Conservation (phyloP, 768 basidiomycete genomes). For the Heimioporus sp. region DNA sequence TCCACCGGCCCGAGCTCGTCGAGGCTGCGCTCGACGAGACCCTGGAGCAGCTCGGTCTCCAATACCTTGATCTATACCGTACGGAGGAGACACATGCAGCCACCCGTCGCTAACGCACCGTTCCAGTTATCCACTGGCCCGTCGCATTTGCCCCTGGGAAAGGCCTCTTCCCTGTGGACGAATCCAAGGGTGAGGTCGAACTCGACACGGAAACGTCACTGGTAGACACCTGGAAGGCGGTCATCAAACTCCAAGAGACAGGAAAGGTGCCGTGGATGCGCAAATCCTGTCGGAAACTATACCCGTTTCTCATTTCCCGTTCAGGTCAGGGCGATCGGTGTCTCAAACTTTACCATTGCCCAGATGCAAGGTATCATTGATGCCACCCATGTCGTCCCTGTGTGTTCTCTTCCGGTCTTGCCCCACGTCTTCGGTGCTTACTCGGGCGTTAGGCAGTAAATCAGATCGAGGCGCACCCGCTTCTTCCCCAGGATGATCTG, state of each 20-base stretch:
- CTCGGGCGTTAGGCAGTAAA: constrained; percentile 49
- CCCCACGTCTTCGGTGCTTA: neutral
- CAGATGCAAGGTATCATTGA: constrained; percentile 65
- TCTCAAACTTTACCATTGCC: constrained; percentile 76
- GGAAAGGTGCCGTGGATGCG: constrained; percentile 50
- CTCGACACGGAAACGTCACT: constrained; percentile 59
- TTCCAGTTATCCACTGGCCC: constrained; percentile 79
- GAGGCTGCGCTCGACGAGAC: constrained; percentile 78
- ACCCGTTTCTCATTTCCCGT: neutral
- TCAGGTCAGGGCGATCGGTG: constrained; percentile 69
- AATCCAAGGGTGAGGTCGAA: constrained; percentile 42
- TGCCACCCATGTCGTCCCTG: constrained; percentile 72
- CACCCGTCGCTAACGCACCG: neutral
- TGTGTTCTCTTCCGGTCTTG: constrained; percentile 27
- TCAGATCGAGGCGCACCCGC: constrained; percentile 84
- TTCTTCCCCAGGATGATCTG: constrained; percentile 73
- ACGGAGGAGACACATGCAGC: constrained; percentile 24
- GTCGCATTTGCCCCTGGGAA: constrained; percentile 61
- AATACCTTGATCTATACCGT: constrained; percentile 84
- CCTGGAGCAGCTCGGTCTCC: constrained; percentile 63
- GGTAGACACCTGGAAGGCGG: constrained; percentile 82
- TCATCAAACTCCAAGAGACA: constrained; percentile 66
- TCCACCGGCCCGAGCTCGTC: constrained; percentile 63
- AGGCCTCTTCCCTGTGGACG: constrained; percentile 52
- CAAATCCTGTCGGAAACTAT: neutral